phyloP scores from a whole-genome alignment of 139 green algal genomes.

The Chlamydomonas sp. region DNA sequence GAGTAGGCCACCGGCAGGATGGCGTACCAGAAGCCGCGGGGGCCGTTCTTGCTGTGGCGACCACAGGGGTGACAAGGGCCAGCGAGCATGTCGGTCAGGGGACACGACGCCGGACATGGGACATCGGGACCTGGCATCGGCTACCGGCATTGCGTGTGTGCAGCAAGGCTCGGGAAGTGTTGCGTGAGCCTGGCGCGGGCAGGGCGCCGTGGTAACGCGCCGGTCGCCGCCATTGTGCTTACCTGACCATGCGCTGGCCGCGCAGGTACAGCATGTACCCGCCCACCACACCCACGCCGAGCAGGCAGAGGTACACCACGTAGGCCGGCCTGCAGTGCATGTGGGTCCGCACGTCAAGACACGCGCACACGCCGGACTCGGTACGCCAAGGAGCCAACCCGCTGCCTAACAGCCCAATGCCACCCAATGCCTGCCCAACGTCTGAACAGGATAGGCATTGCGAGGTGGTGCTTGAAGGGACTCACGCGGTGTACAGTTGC shows the following conservation, averaged over 20 bases:
- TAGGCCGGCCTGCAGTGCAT: constrained; percentile 60
- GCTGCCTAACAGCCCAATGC: no score
- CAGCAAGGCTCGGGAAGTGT: no score
- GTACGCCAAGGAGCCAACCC: no score
- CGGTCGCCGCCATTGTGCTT: not conserved
- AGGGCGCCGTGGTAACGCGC: no score
- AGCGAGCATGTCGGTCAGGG: not conserved
- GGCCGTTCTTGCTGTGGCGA: constrained; percentile 30
- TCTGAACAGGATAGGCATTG: no score
- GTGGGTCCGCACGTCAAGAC: not conserved
- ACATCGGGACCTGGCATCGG: no score
- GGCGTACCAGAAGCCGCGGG: constrained; percentile 51
- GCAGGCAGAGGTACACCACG: constrained; percentile 74
- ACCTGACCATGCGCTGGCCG: constrained; percentile 48
- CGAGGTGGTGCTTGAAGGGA: not conserved
- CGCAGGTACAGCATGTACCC: constrained; percentile 66
- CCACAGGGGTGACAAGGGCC: not conserved
- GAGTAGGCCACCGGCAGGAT: constrained; percentile 82
- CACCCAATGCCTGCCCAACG: no score
- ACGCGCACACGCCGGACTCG: no score
- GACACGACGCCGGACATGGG: no score
- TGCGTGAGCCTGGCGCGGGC: no score
- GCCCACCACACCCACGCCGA: constrained; percentile 48
- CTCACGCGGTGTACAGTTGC: constrained; percentile 67
- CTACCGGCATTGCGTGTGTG: no score